Conservation (phyloP, 352 stramenopile genomes). For the Phytopythium kandeliae region DNA sequence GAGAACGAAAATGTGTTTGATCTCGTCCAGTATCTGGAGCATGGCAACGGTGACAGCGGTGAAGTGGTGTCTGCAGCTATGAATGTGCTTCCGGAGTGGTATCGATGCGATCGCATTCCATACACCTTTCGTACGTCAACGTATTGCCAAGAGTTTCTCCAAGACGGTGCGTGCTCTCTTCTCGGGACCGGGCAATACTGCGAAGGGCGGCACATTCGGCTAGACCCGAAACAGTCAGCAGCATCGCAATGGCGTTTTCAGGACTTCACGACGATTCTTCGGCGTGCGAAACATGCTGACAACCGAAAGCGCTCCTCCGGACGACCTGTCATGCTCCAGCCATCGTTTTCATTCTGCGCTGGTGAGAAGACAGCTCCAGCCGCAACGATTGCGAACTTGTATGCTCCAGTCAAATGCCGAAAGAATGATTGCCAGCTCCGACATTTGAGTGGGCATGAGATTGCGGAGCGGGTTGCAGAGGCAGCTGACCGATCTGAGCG, state of each 20-base stretch:
- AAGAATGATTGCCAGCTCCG: conserved; percentile 32
- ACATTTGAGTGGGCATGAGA: conserved; percentile 43
- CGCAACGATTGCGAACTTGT: conserved; percentile 10
- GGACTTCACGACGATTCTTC: conserved; percentile 18
- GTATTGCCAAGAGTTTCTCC: conserved; percentile 48
- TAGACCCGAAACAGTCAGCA: conserved; percentile 2
- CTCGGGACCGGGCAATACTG: conserved; percentile 26
- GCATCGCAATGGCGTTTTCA: conserved; percentile 30
- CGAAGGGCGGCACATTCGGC: conserved; percentile 34
- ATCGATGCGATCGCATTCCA: conserved; percentile 33
- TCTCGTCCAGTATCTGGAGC: conserved; percentile 30
- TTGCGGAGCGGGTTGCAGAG: conserved; percentile 51
- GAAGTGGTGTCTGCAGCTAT: conserved; percentile 1
- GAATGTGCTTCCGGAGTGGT: conserved; percentile 38
- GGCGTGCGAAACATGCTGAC: conserved; percentile 15
- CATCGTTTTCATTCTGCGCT: conserved; percentile 37
- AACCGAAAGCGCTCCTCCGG: conserved; percentile 5
- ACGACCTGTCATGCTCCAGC: conserved; percentile 9
- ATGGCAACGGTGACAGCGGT: background rate
- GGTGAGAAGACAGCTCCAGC: conserved; percentile 11
- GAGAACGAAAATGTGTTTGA: conserved; percentile 19
- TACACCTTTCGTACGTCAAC: conserved; percentile 54
- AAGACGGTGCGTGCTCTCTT: conserved; percentile 31
- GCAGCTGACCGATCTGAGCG: conserved; percentile 21
- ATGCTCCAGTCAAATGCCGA: conserved; percentile 22